Evolutionary conservation across 495 filamentous ascomycete species (phyloP).

Genomic region (Pseudevernia furfuracea): DNA sequence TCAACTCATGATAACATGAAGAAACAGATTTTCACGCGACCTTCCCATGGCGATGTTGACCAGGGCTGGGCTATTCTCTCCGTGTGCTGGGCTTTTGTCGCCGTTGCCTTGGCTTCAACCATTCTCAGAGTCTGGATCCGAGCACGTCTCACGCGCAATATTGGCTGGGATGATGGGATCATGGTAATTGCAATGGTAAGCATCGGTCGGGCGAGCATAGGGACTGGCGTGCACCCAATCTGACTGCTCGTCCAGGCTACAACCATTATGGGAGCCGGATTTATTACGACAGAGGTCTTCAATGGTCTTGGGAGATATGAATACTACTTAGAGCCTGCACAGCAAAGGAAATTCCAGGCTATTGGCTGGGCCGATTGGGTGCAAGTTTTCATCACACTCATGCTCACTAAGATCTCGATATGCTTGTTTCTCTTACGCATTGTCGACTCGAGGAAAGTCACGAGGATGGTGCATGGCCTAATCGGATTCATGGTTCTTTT

Average conservation of each 20-base stretch:
- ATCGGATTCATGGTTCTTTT: constrained; percentile 16
- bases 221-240: no score
- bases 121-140: no score
- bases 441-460: not conserved
- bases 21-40: no score
- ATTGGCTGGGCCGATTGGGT: constrained; percentile 20
- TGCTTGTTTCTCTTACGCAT: constrained; percentile 17
- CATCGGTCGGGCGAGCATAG: not conserved
- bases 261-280: constrained; percentile 7
- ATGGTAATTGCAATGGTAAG: not conserved
- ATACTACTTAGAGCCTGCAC: constrained; percentile 15
- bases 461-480: not conserved
- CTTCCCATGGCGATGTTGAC: no score
- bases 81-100: no score
- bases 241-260: not conserved
- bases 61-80: no score
- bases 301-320: constrained; percentile 5
- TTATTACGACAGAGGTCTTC: constrained; percentile 12
- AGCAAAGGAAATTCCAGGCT: constrained; percentile 3
- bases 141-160: no score
- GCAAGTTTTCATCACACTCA: constrained; percentile 17
- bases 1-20: no score
- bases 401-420: constrained; percentile 18
- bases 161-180: no score
- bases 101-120: no score